phyloP scores from a whole-genome alignment of 257 asterid genomes.

The Nicotiana undulata region DNA sequence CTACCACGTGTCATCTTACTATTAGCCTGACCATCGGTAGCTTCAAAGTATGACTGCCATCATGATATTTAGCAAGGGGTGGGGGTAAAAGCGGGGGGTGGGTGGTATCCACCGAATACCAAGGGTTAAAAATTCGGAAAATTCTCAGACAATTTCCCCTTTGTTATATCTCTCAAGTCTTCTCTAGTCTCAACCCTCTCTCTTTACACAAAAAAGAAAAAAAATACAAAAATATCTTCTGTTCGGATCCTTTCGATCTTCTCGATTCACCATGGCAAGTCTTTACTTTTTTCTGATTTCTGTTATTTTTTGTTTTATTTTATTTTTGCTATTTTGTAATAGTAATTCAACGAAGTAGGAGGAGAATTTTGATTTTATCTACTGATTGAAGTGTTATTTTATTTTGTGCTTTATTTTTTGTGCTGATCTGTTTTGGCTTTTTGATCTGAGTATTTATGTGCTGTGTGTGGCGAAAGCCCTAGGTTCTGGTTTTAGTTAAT shows the following conservation, averaged over 20 bases:
- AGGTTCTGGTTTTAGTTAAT: neutral
- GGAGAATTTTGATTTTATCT: neutral
- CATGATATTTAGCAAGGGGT: neutral
- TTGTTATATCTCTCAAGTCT: neutral
- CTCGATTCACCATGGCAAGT: neutral
- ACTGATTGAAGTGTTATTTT: neutral
- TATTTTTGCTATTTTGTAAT: neutral
- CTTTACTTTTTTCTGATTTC: neutral
- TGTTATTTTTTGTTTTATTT: neutral
- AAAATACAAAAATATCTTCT: neutral
- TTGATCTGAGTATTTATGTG: constrained; percentile 2
- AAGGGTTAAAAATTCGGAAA: constrained; percentile 3
- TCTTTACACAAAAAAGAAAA: neutral
- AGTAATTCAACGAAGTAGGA: neutral
- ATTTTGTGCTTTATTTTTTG: neutral
- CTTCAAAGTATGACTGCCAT: constrained; percentile 6
- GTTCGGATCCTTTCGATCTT: neutral
- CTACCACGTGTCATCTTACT: neutral
- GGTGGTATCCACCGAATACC: neutral
- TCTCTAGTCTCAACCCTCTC: neutral
- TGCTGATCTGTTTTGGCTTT: neutral
- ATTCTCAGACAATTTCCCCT: neutral
- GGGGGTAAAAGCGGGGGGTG: neutral
- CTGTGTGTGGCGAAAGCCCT: neutral
- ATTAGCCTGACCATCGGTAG: neutral